These are phyloP conservation scores for Xerophyta viscosa DNA, from an alignment of 106 monocot genomes.

Conservation along the genomic window DNA sequence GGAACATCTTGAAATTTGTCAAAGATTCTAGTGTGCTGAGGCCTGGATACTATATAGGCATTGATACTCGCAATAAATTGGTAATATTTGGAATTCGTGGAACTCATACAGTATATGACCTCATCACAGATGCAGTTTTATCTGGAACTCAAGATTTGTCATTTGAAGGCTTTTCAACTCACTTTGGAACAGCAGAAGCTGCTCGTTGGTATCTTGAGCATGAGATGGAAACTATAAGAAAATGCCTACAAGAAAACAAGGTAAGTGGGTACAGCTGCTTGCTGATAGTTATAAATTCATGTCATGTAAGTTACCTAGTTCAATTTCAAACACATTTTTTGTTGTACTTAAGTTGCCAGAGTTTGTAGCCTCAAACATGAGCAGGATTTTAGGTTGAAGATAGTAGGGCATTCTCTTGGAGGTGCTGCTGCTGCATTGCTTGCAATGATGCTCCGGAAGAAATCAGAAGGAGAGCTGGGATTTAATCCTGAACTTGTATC, in stretches of 20 bases:
- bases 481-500: conserved; percentile 81
- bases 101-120: conserved; percentile 90
- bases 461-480: conserved; percentile 68
- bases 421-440: conserved; percentile 90
- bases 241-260: conserved; percentile 69
- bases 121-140: conserved; percentile 77
- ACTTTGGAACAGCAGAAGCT: conserved; percentile 94
- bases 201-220: conserved; percentile 82
- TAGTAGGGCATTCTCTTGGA: conserved; percentile 96
- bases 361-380: conserved; percentile 7
- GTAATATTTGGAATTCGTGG: conserved; percentile 93
- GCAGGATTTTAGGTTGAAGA: conserved; percentile 76
- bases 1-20: conserved; percentile 82
- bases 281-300: too few species aligned
- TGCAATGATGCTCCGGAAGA: conserved; percentile 82
- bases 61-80: conserved; percentile 67
- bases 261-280: conserved; percentile 16
- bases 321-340: neutral
- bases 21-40: conserved; percentile 87
- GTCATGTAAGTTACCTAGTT: too few species aligned
- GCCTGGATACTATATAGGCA: conserved; percentile 92
- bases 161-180: conserved; percentile 73
- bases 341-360: neutral
- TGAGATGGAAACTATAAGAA: conserved; percentile 66
- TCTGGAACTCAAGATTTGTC: conserved; percentile 65